phyloP scores from a whole-genome alignment of 345 rosid genomes.

The Salix exigua region DNA sequence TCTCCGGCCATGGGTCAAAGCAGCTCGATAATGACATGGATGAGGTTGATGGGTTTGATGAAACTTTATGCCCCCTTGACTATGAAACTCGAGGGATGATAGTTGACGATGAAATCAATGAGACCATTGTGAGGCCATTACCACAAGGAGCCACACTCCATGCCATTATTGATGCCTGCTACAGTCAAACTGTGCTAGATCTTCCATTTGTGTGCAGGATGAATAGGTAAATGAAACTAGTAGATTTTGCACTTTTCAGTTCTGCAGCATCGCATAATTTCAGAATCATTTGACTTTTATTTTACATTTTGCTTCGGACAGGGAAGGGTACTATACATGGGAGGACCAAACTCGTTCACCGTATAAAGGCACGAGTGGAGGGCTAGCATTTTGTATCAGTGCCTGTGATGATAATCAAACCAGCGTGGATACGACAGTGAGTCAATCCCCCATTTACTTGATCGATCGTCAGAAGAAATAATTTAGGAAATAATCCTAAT shows the following conservation, averaged over 20 bases:
- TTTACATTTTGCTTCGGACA: not conserved
- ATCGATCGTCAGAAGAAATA: too few relatives aligned
- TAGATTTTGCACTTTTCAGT: too few relatives aligned
- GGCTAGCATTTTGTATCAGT: constrained; percentile 61
- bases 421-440: constrained; percentile 51
- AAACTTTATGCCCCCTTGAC: constrained; percentile 69
- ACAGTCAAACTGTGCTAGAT: constrained; percentile 70
- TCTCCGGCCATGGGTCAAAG: constrained; percentile 74
- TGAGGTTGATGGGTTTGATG: constrained; percentile 68
- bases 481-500: not conserved
- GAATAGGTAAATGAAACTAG: constrained; percentile 36
- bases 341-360: constrained; percentile 42
- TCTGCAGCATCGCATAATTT: not conserved
- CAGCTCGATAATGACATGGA: constrained; percentile 47
- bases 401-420: constrained; percentile 64
- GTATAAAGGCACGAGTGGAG: constrained; percentile 70
- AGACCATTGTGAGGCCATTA: constrained; percentile 62
- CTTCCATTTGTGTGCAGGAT: constrained; percentile 60
- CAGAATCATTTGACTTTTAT: not conserved
- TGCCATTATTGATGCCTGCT: constrained; percentile 65
- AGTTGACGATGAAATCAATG: constrained; percentile 68
- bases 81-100: constrained; percentile 63
- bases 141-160: constrained; percentile 65
- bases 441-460: not conserved
- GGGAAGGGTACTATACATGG: constrained; percentile 65